phyloP scores from a whole-genome alignment of 345 rosid species.

The Barbarea vulgaris region DNA sequence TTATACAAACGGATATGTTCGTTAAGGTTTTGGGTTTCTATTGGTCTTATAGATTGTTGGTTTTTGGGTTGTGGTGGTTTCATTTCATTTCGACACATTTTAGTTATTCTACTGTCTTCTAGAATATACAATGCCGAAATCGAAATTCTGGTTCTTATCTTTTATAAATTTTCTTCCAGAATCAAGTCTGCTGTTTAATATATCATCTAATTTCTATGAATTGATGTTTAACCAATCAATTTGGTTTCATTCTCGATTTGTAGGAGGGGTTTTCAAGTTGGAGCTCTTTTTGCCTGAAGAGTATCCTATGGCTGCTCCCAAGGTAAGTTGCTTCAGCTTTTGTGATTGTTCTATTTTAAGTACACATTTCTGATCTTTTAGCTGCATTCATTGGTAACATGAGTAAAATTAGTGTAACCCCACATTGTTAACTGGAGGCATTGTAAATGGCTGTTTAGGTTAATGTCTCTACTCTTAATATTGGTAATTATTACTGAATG shows the following conservation, averaged over 20 bases:
- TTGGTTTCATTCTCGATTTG: constrained; percentile 8
- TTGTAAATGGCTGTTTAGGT: not conserved
- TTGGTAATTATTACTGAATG: not conserved
- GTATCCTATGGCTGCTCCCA: constrained; percentile 99
- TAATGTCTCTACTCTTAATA: not conserved
- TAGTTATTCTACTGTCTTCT: not conserved
- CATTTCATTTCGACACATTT: not conserved
- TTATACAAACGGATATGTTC: not conserved
- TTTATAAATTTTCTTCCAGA: not conserved
- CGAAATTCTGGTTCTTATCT: not conserved
- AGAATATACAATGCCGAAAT: not conserved
- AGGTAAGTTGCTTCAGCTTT: constrained; percentile 50
- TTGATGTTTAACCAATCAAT: not conserved
- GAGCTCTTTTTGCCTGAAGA: constrained; percentile 99
- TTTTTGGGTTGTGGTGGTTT: not conserved
- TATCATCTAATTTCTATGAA: not conserved
- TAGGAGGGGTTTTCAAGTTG: constrained; percentile 98
- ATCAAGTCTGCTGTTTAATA: not conserved
- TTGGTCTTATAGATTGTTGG: not conserved
- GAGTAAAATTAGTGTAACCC: not conserved
- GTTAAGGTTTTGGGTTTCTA: not conserved
- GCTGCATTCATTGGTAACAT: not conserved
- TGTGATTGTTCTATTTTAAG: not conserved
- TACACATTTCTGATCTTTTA: not conserved
- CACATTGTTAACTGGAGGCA: not conserved